Conservation (phyloP, 805 yeast genomes). For the Lipomyces kockii region DNA sequence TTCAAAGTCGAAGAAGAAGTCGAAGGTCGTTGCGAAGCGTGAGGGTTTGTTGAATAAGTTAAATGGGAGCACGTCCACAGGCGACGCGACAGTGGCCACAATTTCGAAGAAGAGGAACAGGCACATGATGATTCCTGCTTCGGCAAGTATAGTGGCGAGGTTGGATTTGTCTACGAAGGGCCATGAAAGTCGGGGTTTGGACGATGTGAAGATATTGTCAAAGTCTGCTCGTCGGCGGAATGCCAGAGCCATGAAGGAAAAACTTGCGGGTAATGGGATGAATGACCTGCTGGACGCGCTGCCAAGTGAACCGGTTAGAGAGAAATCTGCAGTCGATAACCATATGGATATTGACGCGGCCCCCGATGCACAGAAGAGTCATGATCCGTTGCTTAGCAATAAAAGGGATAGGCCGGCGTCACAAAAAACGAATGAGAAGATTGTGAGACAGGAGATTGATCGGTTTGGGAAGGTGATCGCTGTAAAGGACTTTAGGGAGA, state of each 20-base stretch:
- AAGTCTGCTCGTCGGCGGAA: constrained; percentile 29
- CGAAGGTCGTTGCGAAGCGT: constrained; percentile 8
- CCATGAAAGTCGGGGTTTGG: not conserved
- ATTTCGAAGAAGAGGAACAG: constrained; percentile 1
- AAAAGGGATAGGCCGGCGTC: constrained; percentile 27
- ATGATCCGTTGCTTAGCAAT: constrained; percentile 8
- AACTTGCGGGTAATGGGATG: constrained; percentile 25
- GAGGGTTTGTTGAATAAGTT: not conserved
- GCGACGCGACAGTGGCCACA: not conserved
- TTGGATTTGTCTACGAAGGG: not conserved
- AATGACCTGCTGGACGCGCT: constrained; percentile 28
- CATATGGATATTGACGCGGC: constrained; percentile 12
- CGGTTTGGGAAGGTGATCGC: constrained; percentile 64
- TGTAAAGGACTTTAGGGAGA: constrained; percentile 57
- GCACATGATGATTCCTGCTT: not conserved
- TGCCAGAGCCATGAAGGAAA: constrained; percentile 17
- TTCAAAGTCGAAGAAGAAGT: constrained; percentile 4
- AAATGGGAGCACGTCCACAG: not conserved
- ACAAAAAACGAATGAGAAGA: constrained; percentile 44
- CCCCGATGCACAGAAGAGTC: not conserved
- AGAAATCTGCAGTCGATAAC: constrained; percentile 11
- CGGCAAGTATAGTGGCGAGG: not conserved
- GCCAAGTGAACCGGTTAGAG: constrained; percentile 2
- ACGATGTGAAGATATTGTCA: constrained; percentile 8
- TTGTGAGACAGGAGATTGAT: constrained; percentile 62